Evolutionary conservation across 1,139 yeast species (phyloP), one percentile per base, ranked within the genome.

Genomic region (Zygoascus sp.): DNA sequence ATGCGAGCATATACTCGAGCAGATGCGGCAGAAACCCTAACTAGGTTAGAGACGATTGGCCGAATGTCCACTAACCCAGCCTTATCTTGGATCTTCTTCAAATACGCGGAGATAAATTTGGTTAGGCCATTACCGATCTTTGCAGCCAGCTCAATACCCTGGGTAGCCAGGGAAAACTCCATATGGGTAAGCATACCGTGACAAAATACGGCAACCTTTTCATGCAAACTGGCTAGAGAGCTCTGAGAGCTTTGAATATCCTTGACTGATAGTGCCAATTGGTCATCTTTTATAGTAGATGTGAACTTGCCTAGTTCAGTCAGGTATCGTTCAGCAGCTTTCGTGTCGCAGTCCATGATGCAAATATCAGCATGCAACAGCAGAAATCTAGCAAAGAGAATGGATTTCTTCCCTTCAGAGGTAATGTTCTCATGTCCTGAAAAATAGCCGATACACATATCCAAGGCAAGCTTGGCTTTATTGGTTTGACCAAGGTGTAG

Each of bases 41-140:
- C 17, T 10, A 34, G 21, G 19, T 13, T 16, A 3, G 40, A 32
- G 5, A 35, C 19, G 10, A 25, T 13, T 9, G 37, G 44, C n/a
- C 28, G 38, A 23, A 42, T n/a, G 16, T 32, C 39, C 10, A 34
- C 40, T n/a, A 34, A 15, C 5, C 28, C 19, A 9, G 10, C 22
- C 15, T 32, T 35, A n/a, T 16, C 34, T 15, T 34, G 40, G 5
- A 34, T 10, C 11, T 21, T 32, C 21, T 34, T 42, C 23, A 42
- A 22, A 16, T 32, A 42, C 11, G 44, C 44, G 13, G 39, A 34
- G n/a, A 42, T 19, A 25, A 42, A 42, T 15, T 35, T 32, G 2
- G 28, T 15, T 10, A 42, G 38, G 3, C 39, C 44, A 25, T 42
- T 42, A 4, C 37, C 32, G n/a, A 32, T 42, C 10, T 42, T 25